phyloP scores from a whole-genome alignment of 2,329 filamentous ascomycete species.

The Claviceps humidiphila region DNA sequence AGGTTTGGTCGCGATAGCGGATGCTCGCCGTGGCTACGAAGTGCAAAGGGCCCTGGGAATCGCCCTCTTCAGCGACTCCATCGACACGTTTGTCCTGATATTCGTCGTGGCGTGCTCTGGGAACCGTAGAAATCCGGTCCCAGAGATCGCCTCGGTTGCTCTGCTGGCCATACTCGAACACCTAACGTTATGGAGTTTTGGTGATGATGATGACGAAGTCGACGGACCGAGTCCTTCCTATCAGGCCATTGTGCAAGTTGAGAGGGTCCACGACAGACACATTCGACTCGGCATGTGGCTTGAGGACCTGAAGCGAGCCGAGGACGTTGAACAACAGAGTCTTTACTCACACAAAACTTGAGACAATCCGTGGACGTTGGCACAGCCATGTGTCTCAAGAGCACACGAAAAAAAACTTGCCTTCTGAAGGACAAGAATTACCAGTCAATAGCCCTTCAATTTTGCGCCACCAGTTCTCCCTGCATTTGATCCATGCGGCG shows the following conservation, averaged over 20 bases:
- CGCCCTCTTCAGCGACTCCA: conserved; percentile 20
- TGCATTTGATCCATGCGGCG: no score
- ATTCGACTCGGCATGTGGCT: conserved; percentile 20
- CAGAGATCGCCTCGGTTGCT: conserved; percentile 16
- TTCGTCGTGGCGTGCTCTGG: conserved; percentile 20
- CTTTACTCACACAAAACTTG: neutral
- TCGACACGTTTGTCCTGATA: conserved; percentile 21
- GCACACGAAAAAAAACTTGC: no score
- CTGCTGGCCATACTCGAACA: conserved; percentile 20
- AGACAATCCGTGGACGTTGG: neutral
- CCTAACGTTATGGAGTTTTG: conserved; percentile 20
- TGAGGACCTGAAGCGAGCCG: conserved; percentile 12
- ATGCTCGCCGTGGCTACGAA: conserved; percentile 12
- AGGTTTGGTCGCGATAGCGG: conserved; percentile 16
- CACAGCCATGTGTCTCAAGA: no score
- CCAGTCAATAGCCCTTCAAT: no score
- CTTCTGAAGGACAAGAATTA: no score
- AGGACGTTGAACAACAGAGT: neutral
- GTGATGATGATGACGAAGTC: conserved; percentile 13
- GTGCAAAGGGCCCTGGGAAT: conserved; percentile 17
- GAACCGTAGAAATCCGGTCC: conserved; percentile 16
- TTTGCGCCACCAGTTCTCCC: no score
- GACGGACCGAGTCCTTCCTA: conserved; percentile 3
- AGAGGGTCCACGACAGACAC: conserved; percentile 15
- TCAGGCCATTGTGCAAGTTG: conserved; percentile 4